Evolutionary conservation across 768 basidiomycete species (phyloP), one percentile per base, ranked within the genome.

Genomic region (Tubosaeta sp.): DNA sequence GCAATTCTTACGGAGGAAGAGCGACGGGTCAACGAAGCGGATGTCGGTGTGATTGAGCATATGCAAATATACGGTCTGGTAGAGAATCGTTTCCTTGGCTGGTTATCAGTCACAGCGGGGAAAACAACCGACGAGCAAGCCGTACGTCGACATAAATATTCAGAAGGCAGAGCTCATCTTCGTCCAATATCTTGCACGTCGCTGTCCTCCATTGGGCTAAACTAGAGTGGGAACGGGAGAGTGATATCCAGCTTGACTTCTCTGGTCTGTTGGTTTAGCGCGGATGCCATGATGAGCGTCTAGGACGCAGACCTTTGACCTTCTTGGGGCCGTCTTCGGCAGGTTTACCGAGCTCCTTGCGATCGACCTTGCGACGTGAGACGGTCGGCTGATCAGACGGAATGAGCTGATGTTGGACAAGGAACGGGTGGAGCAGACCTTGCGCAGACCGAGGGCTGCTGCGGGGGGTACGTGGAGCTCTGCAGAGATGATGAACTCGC

Each of bases 1-100:
- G 61, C 87, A 89, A 59, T 90, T 78, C 58, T 87, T 85, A 39
- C 84, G 78, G 58, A 81, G 82, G 66, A 93, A 89, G 7, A 93
- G 65, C 1, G 90, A 91, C 45, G 75, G 76, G 62, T 94, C 87
- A 25, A 80, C 78, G 31, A 74, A 75, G n/a, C 87, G 82, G 53
- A 94, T 84, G 63, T 93, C 90, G 27, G 88, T 88, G 59, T 90
- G 84, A 54, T 82, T 76, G 43, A 91, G 74, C 41, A 84, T 71
- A 62, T 91, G 84, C 49, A 89, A 72, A 62, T 82, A 81, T 48
- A 90, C 73, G 9, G 86, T 86, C 62, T 87, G 84, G 62, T 83
- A 87, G 34, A 90, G 68, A 30, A 82, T 82, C 22, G 80, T 79
- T 69, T 87, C 85, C 86, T 91, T 67, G 56, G 31, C 32, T 18